These are phyloP conservation scores for Aureobasidium sp. DNA, from an alignment of 2,329 filamentous ascomycete genomes.

Conservation along the genomic window DNA sequence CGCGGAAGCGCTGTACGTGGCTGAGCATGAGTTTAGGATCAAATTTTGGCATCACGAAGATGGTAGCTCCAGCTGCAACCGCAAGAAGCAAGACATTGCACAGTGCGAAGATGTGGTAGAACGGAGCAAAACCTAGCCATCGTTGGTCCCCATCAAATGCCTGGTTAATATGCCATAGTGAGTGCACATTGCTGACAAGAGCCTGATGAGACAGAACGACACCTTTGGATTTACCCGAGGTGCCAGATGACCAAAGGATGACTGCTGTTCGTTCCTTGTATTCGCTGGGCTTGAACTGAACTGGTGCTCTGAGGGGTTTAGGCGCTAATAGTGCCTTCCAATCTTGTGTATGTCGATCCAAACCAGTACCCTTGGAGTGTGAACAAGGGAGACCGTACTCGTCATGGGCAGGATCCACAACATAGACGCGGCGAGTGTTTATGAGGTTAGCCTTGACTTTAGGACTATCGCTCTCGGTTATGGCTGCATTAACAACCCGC, in stretches of 20 bases:
- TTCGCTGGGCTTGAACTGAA: neutral
- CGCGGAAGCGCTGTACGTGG: constrained; percentile 35
- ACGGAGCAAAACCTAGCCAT: constrained; percentile 36
- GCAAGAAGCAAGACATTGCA: constrained; percentile 42
- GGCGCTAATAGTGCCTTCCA: constrained; percentile 7
- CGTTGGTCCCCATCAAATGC: constrained; percentile 4
- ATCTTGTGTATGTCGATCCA: neutral
- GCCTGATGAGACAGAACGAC: constrained; percentile 23
- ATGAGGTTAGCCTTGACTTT: constrained; percentile 5
- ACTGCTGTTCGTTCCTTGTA: constrained; percentile 3
- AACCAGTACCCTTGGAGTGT: neutral
- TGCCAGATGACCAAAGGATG: constrained; percentile 42
- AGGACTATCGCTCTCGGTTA: neutral
- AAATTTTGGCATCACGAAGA: constrained; percentile 45
- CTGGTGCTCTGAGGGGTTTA: neutral
- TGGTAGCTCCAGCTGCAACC: constrained; percentile 39
- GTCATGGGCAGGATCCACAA: constrained; percentile 10
- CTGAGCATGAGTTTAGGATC: constrained; percentile 35
- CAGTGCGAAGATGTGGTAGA: constrained; percentile 48
- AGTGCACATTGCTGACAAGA: constrained; percentile 8
- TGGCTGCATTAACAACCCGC: constrained; percentile 7
- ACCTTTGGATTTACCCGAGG: constrained; percentile 41
- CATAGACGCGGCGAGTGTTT: neutral
- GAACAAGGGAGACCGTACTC: constrained; percentile 12
- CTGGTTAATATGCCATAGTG: constrained; percentile 13